Evolutionary conservation across 768 basidiomycete species (phyloP).

Genomic region (Mycena metata): DNA sequence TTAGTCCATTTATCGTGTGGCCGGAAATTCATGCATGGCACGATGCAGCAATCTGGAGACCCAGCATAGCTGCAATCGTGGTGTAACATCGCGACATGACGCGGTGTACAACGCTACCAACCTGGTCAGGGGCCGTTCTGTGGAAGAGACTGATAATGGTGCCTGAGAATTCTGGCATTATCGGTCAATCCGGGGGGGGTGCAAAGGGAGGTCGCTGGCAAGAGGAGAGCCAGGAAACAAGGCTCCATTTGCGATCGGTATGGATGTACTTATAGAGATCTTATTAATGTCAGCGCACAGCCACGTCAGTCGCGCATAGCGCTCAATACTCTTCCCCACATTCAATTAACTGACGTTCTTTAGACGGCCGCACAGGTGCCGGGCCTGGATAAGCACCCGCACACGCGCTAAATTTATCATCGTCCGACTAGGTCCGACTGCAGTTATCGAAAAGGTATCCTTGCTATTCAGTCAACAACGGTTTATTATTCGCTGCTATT

Average conservation of each 20-base stretch:
- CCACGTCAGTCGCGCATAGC: too few relatives aligned
- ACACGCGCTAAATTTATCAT: too few relatives aligned
- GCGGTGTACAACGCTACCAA: conserved; percentile 30
- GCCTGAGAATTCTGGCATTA: conserved; percentile 57
- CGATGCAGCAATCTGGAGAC: not conserved
- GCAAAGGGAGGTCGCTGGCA: conserved; percentile 3
- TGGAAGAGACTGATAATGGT: conserved; percentile 54
- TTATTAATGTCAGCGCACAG: too few relatives aligned
- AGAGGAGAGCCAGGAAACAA: not conserved
- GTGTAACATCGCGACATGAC: not conserved
- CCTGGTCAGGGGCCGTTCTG: conserved; percentile 58
- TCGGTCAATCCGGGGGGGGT: not conserved
- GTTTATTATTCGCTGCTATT: too few relatives aligned
- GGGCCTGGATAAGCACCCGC: too few relatives aligned
- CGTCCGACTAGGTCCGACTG: too few relatives aligned
- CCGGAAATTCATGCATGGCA: not conserved
- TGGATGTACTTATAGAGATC: not conserved
- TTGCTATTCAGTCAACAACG: too few relatives aligned
- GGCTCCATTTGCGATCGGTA: conserved; percentile 17
- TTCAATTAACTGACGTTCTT: too few relatives aligned
- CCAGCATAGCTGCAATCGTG: too few relatives aligned
- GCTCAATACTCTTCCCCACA: too few relatives aligned
- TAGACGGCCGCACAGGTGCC: too few relatives aligned
- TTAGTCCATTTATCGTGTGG: not conserved
- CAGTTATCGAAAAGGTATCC: too few relatives aligned